A percentile compares a stretch with the other conserved stretches of the same genome.
These are phyloP conservation scores for Ogataea trehalophila DNA, from an alignment of 805 yeast genomes.

Conservation along the genomic window DNA sequence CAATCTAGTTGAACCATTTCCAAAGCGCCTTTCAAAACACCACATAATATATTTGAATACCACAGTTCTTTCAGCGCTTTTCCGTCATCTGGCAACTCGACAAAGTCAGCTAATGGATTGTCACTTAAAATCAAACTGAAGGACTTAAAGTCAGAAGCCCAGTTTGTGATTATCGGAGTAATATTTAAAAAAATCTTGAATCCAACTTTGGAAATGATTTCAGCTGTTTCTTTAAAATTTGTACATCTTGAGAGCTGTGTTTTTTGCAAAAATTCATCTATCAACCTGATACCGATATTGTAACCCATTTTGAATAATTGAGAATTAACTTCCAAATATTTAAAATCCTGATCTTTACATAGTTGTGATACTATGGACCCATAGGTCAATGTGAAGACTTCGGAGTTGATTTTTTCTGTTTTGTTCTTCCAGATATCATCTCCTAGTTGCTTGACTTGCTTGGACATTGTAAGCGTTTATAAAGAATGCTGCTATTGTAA, in stretches of 20 bases:
- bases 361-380: conserved; percentile 92
- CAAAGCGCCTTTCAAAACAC: conserved; percentile 84
- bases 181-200: conserved; percentile 86
- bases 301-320: conserved; percentile 93
- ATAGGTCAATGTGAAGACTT: conserved; percentile 88
- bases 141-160: conserved; percentile 71
- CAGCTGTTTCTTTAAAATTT: conserved; percentile 80
- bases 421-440: conserved; percentile 91
- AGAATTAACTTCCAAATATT: conserved; percentile 72
- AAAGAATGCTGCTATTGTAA: no score
- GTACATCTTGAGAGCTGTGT: conserved; percentile 82
- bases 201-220: conserved; percentile 78
- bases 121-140: conserved; percentile 73
- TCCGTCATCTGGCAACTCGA: conserved; percentile 83
- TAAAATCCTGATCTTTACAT: conserved; percentile 74
- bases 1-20: conserved; percentile 96
- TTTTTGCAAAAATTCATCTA: conserved; percentile 89
- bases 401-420: conserved; percentile 87
- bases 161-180: conserved; percentile 60
- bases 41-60: conserved; percentile 89
- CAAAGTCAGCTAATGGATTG: conserved; percentile 92
- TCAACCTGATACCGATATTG: conserved; percentile 83
- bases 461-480: conserved; percentile 23
- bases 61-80: conserved; percentile 68
- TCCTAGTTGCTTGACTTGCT: conserved; percentile 47